These are phyloP conservation scores for Tubosaeta brunneosetosa DNA, from an alignment of 768 basidiomycete genomes.

Conservation along the genomic window DNA sequence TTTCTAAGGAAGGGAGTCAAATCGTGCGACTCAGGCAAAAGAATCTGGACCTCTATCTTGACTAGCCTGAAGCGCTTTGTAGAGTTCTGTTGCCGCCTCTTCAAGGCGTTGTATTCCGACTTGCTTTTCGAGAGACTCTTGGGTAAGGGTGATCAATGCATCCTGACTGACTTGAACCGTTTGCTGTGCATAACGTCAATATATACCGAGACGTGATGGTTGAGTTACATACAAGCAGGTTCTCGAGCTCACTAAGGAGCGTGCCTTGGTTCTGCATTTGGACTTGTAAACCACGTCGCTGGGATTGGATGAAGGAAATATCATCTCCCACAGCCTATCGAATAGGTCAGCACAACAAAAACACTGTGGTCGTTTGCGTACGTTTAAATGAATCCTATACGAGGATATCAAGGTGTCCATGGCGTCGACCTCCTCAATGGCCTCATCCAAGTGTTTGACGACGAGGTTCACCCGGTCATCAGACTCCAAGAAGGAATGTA, in stretches of 20 bases:
- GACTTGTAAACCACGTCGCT: slow-evolving; percentile 94
- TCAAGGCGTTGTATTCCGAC: slow-evolving; percentile 76
- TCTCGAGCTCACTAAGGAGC: slow-evolving; percentile 79
- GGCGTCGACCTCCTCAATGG: slow-evolving; percentile 80
- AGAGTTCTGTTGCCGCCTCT: slow-evolving; percentile 79
- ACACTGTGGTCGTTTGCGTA: slow-evolving; percentile 35
- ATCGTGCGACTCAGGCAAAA: background rate
- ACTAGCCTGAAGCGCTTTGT: slow-evolving; percentile 90
- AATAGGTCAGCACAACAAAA: slow-evolving; percentile 9
- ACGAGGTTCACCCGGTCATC: slow-evolving; percentile 88
- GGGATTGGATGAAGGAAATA: slow-evolving; percentile 92
- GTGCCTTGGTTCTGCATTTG: slow-evolving; percentile 94
- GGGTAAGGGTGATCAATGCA: slow-evolving; percentile 69
- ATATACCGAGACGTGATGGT: background rate
- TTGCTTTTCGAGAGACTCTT: slow-evolving; percentile 83
- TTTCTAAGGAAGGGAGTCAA: slow-evolving; percentile 47
- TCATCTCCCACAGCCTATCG: slow-evolving; percentile 88
- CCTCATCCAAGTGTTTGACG: slow-evolving; percentile 84
- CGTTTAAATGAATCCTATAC: slow-evolving; percentile 96
- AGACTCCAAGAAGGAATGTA: slow-evolving; percentile 94
- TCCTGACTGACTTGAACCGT: slow-evolving; percentile 90
- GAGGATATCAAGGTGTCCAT: slow-evolving; percentile 88
- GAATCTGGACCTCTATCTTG: slow-evolving; percentile 67
- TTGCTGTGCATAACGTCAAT: slow-evolving; percentile 47
- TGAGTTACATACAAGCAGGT: slow-evolving; percentile 60